A percentile compares a stretch with the other conserved stretches of the same genome.
phyloP scores from a whole-genome alignment of 2,329 filamentous ascomycete genomes.

The Sporothrix euskadiensis region DNA sequence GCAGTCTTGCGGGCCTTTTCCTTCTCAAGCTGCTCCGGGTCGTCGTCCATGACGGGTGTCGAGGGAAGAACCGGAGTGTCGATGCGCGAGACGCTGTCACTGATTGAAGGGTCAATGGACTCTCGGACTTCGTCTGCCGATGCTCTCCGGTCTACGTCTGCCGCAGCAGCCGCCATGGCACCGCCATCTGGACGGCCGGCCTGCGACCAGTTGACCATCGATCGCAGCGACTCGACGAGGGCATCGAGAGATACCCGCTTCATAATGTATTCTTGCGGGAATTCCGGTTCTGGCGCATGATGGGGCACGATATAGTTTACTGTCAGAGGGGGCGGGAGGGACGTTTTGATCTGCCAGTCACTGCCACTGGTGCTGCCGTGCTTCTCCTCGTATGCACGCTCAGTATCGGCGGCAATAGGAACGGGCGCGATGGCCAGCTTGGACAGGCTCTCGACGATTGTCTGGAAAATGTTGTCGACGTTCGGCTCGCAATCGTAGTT shows the following conservation, averaged over 20 bases:
- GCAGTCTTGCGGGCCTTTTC: slow-evolving; percentile 94
- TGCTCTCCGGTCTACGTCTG: slow-evolving; percentile 53
- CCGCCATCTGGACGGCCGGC: slow-evolving; percentile 61
- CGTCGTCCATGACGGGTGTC: slow-evolving; percentile 72
- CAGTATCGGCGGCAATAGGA: slow-evolving; percentile 70
- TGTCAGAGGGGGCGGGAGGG: slow-evolving; percentile 81
- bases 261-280: slow-evolving; percentile 85
- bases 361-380: slow-evolving; percentile 61
- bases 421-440: slow-evolving; percentile 81
- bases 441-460: slow-evolving; percentile 89
- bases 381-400: slow-evolving; percentile 83
- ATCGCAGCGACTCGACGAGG: slow-evolving; percentile 83
- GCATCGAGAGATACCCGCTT: slow-evolving; percentile 89
- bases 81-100: slow-evolving; percentile 62
- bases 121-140: slow-evolving; percentile 62
- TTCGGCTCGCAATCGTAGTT: slow-evolving; percentile 98
- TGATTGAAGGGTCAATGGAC: slow-evolving; percentile 71
- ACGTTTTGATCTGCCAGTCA: slow-evolving; percentile 87
- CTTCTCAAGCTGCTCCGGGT: slow-evolving; percentile 90
- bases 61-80: slow-evolving; percentile 62
- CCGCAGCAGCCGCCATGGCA: slow-evolving; percentile 38
- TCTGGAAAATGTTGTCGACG: slow-evolving; percentile 96
- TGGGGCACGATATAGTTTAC: slow-evolving; percentile 69
- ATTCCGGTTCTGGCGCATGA: slow-evolving; percentile 64
- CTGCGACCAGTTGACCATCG: slow-evolving; percentile 87